These are phyloP conservation scores for Leptomonas seymouri DNA, from an alignment of 208 protist species.

Conservation along the genomic window DNA sequence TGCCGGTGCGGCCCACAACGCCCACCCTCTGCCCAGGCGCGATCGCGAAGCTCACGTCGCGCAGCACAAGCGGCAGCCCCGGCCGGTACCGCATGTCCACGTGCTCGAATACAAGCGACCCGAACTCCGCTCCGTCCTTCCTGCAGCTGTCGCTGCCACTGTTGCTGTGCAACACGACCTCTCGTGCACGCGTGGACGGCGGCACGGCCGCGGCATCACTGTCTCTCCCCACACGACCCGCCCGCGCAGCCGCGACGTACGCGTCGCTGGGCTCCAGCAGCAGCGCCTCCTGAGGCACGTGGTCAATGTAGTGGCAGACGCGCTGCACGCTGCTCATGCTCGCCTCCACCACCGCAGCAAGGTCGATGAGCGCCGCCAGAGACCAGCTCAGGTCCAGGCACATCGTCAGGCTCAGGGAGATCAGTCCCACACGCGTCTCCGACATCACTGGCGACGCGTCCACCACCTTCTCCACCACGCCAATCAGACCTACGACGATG, in stretches of 20 bases:
- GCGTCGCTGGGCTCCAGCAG: constrained; percentile 23
- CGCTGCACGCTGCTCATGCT: constrained; percentile 83
- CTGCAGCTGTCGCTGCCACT: background rate
- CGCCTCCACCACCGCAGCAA: constrained; percentile 47
- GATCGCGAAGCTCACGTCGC: constrained; percentile 60
- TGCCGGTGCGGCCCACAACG: constrained; percentile 83
- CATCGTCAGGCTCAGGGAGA: constrained; percentile 79
- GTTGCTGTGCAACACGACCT: background rate
- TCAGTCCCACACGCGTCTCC: constrained; percentile 43
- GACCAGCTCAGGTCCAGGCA: constrained; percentile 48
- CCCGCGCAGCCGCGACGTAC: constrained; percentile 8
- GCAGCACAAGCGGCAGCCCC: constrained; percentile 75
- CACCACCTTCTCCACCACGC: constrained; percentile 40
- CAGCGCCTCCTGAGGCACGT: constrained; percentile 53
- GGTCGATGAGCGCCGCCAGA: constrained; percentile 42
- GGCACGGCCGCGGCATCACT: constrained; percentile 1
- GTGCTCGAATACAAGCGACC: constrained; percentile 58
- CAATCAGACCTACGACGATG: constrained; percentile 46
- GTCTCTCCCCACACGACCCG: background rate
- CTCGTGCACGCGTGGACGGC: background rate
- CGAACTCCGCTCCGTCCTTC: constrained; percentile 1
- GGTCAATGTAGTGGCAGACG: constrained; percentile 62
- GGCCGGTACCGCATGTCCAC: constrained; percentile 81
- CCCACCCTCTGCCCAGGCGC: constrained; percentile 72
- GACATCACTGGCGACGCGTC: constrained; percentile 19